Percentiles rank a stretch among this genome's conserved stretches.
phyloP scores from a whole-genome alignment of 2,329 filamentous ascomycete genomes.

The Fusarium irregulare region DNA sequence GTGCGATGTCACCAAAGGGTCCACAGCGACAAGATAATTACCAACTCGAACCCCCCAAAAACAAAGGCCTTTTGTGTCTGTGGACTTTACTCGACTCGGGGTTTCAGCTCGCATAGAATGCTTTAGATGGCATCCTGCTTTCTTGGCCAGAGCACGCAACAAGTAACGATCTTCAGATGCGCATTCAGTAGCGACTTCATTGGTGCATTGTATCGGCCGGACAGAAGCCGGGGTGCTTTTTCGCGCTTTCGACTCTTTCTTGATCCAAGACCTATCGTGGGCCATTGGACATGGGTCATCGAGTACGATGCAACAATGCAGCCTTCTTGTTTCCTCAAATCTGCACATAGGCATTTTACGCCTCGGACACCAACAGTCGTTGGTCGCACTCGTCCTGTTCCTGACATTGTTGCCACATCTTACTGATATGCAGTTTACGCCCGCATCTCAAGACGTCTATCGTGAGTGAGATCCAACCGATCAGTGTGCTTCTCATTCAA shows the following conservation, averaged over 20 bases:
- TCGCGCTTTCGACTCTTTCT: constrained; percentile 6
- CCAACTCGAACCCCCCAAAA: background rate
- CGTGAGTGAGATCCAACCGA: constrained; percentile 6
- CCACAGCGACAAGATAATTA: constrained; percentile 8
- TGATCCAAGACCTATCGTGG: constrained; percentile 4
- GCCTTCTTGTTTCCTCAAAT: constrained; percentile 1
- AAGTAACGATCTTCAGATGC: constrained; percentile 34
- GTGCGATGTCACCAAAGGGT: constrained; percentile 5
- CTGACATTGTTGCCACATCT: constrained; percentile 5
- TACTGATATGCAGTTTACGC: constrained; percentile 3
- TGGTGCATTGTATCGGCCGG: background rate
- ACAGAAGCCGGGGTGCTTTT: background rate
- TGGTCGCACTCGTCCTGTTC: constrained; percentile 5
- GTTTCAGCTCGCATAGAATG: constrained; percentile 42
- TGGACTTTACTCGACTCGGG: constrained; percentile 16
- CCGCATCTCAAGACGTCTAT: constrained; percentile 8
- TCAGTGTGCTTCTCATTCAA: constrained; percentile 2
- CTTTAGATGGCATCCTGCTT: constrained; percentile 35
- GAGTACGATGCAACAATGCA: constrained; percentile 11
- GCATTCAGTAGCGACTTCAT: constrained; percentile 6
- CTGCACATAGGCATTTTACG: constrained; percentile 6
- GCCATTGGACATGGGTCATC: background rate
- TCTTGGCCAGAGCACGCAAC: constrained; percentile 27
- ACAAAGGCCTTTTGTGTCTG: background rate
- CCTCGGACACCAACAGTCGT: background rate